Evolutionary conservation across 1,284 basidiomycete genomes (phyloP).

Genomic region (Fomitopsis pinicola): DNA sequence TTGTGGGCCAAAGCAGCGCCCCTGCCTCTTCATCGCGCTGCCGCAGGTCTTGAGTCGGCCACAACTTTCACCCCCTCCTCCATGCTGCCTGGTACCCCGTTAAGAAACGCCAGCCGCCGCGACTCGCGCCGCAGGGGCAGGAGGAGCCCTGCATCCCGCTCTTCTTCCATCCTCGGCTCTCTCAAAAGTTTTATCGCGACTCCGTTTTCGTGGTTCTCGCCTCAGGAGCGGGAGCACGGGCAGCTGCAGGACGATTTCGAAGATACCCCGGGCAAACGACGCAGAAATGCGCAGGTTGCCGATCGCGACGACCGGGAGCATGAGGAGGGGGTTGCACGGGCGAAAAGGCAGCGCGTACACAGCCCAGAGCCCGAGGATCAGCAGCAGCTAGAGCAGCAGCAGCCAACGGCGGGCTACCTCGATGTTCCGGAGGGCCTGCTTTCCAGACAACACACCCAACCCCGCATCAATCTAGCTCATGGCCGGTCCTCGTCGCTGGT

Average conservation of each 20-base stretch:
- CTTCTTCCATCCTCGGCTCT: conserved; percentile 24
- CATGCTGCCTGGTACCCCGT: background rate
- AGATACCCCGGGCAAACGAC: conserved; percentile 22
- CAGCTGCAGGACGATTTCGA: conserved; percentile 14
- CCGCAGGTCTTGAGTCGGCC: background rate
- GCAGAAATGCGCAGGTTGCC: conserved; percentile 10
- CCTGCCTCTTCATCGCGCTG: background rate
- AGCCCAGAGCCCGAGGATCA: conserved; percentile 17
- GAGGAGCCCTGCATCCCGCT: conserved; percentile 11
- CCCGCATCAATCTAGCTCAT: conserved; percentile 11
- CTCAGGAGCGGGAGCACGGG: conserved; percentile 17
- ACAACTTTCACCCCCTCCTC: background rate
- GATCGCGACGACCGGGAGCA: conserved; percentile 15
- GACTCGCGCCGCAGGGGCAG: background rate
- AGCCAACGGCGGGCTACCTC: conserved; percentile 18
- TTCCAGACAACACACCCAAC: conserved; percentile 2
- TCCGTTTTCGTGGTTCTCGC: conserved; percentile 24
- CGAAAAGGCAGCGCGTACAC: conserved; percentile 26
- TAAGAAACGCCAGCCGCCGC: background rate
- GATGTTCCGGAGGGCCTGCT: conserved; percentile 24
- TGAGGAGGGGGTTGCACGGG: conserved; percentile 18
- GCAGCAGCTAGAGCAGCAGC: conserved; percentile 4
- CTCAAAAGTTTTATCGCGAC: conserved; percentile 27
- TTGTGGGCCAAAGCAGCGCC: background rate
- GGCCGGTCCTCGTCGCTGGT: conserved; percentile 21